Percentiles rank a stretch among this genome's conserved stretches.
phyloP scores from a whole-genome alignment of 1,284 basidiomycete genomes.

The Mycena citricolor region DNA sequence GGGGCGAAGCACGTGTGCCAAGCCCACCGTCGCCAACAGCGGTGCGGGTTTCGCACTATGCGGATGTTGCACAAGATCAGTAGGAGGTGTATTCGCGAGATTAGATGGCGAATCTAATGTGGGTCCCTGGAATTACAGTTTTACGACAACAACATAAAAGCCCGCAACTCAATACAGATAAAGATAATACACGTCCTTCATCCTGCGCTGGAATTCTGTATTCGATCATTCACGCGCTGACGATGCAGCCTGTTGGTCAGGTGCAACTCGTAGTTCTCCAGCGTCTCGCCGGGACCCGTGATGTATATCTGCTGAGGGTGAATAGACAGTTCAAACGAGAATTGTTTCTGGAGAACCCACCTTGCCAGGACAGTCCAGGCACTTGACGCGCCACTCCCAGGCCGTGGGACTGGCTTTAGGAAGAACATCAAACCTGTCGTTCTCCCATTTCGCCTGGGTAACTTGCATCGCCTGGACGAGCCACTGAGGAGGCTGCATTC shows the following conservation, averaged over 20 bases:
- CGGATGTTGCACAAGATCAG: background rate
- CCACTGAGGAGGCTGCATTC: conserved; percentile 69
- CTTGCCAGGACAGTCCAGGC: conserved; percentile 93
- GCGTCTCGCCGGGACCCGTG: conserved; percentile 85
- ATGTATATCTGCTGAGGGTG: conserved; percentile 73
- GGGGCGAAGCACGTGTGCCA: no score
- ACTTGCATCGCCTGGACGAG: conserved; percentile 59
- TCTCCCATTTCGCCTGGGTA: conserved; percentile 73
- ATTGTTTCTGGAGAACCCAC: no score
- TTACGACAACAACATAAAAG: no score
- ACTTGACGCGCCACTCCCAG: conserved; percentile 97
- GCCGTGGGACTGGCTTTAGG: conserved; percentile 57
- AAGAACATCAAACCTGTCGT: conserved; percentile 83
- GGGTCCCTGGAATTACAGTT: no score
- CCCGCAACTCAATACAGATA: conserved; percentile 13
- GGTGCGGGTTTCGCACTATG: conserved; percentile 5
- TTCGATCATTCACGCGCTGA: conserved; percentile 46
- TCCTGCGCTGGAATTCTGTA: conserved; percentile 12
- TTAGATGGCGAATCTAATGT: background rate
- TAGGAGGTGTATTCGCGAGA: background rate
- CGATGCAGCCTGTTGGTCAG: conserved; percentile 56
- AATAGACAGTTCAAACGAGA: conserved; percentile 1
- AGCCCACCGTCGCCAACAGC: conserved; percentile 1
- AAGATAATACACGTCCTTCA: conserved; percentile 6
- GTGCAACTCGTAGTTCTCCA: conserved; percentile 93